phyloP scores from a whole-genome alignment of 2,329 filamentous ascomycete genomes.

The Cordyceps javanica region DNA sequence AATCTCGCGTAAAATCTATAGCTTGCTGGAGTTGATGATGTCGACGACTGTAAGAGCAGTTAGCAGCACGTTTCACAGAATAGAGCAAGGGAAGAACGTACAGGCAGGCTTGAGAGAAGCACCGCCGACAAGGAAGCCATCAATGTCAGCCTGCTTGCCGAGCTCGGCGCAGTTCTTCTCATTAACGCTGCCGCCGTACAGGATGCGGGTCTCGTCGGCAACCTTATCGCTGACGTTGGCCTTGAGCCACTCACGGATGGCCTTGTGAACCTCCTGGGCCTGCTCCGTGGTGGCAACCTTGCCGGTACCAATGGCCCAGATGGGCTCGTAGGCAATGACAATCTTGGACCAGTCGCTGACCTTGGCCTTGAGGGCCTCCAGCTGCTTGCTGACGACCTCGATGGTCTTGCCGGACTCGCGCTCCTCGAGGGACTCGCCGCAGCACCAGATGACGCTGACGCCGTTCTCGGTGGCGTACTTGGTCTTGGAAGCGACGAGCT shows the following conservation, averaged over 20 bases:
- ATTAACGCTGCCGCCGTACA: constrained; percentile 93
- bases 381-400: constrained; percentile 76
- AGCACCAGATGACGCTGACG: constrained; percentile 90
- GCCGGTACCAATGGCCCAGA: constrained; percentile 94
- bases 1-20: constrained; percentile 34
- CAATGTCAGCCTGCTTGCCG: constrained; percentile 87
- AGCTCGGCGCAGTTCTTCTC: constrained; percentile 98
- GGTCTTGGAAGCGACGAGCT: constrained; percentile 86
- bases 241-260: constrained; percentile 84
- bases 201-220: constrained; percentile 81
- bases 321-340: constrained; percentile 96
- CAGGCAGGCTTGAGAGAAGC: constrained; percentile 95
- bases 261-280: constrained; percentile 89
- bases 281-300: constrained; percentile 85
- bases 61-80: constrained; percentile 1
- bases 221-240: constrained; percentile 68
- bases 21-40: constrained; percentile 48
- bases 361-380: constrained; percentile 72
- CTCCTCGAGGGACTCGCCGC: constrained; percentile 91
- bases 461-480: constrained; percentile 86
- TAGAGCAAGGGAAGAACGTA: constrained; percentile 41
- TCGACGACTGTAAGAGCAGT: constrained; percentile 42
- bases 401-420: constrained; percentile 82
- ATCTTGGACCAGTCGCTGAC: constrained; percentile 86
- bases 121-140: constrained; percentile 95